Conservation (phyloP, 495 filamentous ascomycete genomes). For the Ramalina intermedia region DNA sequence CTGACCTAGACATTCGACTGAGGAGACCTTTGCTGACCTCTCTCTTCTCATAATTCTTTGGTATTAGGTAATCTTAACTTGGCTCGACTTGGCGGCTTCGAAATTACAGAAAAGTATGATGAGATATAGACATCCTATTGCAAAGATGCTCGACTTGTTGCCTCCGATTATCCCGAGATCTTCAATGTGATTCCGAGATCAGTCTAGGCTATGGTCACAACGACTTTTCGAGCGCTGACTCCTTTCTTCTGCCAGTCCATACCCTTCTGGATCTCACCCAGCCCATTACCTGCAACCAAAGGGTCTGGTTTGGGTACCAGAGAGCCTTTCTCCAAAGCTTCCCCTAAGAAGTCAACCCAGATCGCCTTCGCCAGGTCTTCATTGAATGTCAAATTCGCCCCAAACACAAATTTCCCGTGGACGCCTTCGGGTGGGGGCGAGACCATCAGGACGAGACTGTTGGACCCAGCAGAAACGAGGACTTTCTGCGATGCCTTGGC, state of each 20-base stretch:
- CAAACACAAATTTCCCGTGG: slow-evolving; percentile 9
- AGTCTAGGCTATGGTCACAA: slow-evolving; percentile 15
- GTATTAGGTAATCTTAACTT: no score
- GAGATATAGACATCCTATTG: no score
- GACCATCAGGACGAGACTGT: background rate
- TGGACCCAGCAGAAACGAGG: background rate
- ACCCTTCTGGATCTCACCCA: slow-evolving; percentile 29
- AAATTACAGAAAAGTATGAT: no score
- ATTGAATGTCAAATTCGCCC: slow-evolving; percentile 8
- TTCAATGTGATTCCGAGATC: no score
- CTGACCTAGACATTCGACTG: no score
- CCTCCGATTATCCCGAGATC: no score
- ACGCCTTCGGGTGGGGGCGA: slow-evolving; percentile 3
- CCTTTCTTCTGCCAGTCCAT: slow-evolving; percentile 25
- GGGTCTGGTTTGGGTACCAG: slow-evolving; percentile 22
- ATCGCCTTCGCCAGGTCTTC: slow-evolving; percentile 25
- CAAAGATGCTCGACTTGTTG: no score
- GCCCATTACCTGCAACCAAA: slow-evolving; percentile 21
- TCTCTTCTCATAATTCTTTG: no score
- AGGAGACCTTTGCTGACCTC: no score
- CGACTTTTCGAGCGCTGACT: slow-evolving; percentile 30
- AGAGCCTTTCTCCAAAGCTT: slow-evolving; percentile 19
- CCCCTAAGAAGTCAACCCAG: slow-evolving; percentile 25
- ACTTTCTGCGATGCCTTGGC: no score
- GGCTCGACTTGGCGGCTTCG: no score